Percentiles rank a stretch among this genome's conserved stretches.
Conservation (phyloP, 169 alveolate genomes). For the Perkinsus olseni region DNA sequence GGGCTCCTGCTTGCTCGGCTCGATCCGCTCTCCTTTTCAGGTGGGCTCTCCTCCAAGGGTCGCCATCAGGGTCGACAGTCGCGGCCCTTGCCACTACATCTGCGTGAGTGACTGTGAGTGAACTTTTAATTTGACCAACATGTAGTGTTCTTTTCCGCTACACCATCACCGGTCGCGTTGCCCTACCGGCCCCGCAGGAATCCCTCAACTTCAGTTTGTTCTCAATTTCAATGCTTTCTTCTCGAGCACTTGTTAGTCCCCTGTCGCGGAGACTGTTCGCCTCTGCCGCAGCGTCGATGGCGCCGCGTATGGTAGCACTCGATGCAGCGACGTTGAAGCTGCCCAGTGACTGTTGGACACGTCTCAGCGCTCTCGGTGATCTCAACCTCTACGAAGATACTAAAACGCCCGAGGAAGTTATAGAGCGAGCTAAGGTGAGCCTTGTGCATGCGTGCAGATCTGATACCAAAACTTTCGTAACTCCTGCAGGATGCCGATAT, state of each 20-base stretch:
- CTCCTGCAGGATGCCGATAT: not conserved
- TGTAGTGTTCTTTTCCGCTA: too few relatives aligned
- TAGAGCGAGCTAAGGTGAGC: not conserved
- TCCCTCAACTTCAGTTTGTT: not conserved
- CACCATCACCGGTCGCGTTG: too few relatives aligned
- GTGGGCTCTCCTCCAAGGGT: too few relatives aligned
- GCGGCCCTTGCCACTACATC: too few relatives aligned
- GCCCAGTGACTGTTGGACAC: not conserved
- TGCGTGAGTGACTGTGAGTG: too few relatives aligned
- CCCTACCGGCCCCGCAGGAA: not conserved
- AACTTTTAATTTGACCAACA: too few relatives aligned
- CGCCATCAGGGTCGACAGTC: too few relatives aligned
- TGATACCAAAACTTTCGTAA: not conserved
- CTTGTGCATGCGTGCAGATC: not conserved
- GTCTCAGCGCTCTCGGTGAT: not conserved
- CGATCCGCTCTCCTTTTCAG: not conserved
- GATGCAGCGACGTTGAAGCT: not conserved
- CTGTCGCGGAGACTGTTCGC: not conserved
- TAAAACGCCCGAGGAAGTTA: not conserved
- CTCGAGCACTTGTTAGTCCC: not conserved
- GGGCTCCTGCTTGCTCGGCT: not conserved
- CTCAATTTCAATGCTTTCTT: not conserved
- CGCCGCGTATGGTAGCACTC: not conserved
- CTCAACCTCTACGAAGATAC: not conserved
- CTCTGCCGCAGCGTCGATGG: not conserved